These are phyloP conservation scores for Penicillium sp. DNA, from an alignment of 2,329 filamentous ascomycete species.

Conservation along the genomic window DNA sequence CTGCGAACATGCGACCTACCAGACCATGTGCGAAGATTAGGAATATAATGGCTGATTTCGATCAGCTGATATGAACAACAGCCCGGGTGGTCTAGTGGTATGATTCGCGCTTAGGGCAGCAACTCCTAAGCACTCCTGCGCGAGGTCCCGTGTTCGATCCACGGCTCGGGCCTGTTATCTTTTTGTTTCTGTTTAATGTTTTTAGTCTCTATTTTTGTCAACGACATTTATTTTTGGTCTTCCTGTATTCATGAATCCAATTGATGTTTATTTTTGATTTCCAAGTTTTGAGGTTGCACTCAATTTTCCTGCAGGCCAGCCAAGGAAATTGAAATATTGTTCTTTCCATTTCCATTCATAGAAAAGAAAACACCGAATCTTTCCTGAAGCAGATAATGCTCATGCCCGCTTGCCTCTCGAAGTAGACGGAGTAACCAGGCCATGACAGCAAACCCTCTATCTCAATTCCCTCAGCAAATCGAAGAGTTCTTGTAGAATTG, in stretches of 20 bases:
- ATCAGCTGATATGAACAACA: background rate
- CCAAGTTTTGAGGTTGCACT: background rate
- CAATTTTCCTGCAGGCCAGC: too few relatives aligned
- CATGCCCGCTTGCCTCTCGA: too few relatives aligned
- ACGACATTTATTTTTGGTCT: background rate
- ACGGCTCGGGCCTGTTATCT: background rate
- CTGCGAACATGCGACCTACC: too few relatives aligned
- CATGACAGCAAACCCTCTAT: background rate
- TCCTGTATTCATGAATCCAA: background rate
- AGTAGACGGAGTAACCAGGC: too few relatives aligned
- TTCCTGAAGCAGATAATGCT: too few relatives aligned
- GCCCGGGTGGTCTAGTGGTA: background rate
- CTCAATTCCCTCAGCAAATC: background rate
- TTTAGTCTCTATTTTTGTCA: too few relatives aligned
- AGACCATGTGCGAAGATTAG: background rate
- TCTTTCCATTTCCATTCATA: too few relatives aligned
- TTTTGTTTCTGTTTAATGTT: background rate
- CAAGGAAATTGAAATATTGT: too few relatives aligned
- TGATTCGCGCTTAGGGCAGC: background rate
- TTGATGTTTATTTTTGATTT: background rate
- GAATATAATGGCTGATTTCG: background rate
- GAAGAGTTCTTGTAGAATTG: background rate
- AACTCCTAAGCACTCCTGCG: background rate
- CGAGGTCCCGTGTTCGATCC: background rate
- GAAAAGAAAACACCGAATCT: too few relatives aligned